Evolutionary conservation across 495 filamentous ascomycete genomes (phyloP).

Genomic region (Neurospora sp.): DNA sequence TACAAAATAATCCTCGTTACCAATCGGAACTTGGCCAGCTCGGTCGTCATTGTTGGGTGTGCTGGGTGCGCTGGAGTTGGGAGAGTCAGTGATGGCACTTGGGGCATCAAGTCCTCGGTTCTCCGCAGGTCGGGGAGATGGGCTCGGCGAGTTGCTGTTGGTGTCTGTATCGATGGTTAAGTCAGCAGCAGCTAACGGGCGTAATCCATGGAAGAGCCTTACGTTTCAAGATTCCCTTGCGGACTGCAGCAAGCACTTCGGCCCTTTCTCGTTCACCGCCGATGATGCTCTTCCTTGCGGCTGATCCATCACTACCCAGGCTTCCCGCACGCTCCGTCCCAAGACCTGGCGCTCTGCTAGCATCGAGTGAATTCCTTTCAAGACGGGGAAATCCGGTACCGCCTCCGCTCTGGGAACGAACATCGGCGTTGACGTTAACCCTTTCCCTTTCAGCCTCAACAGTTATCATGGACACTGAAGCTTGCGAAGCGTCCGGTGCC

Average conservation of each 20-base stretch:
- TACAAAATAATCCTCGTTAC: constrained; percentile 82
- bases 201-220: constrained; percentile 26
- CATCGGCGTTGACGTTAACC: constrained; percentile 67
- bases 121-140: constrained; percentile 50
- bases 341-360: constrained; percentile 31
- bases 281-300: constrained; percentile 72
- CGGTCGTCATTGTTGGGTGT: constrained; percentile 69
- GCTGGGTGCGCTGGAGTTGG: constrained; percentile 70
- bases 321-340: constrained; percentile 41
- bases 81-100: constrained; percentile 56
- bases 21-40: constrained; percentile 58
- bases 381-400: constrained; percentile 81
- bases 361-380: constrained; percentile 70
- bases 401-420: constrained; percentile 56
- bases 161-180: constrained; percentile 10
- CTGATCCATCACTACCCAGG: constrained; percentile 48
- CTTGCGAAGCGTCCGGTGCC: constrained; percentile 57
- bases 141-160: constrained; percentile 54
- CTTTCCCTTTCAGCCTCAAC: constrained; percentile 86
- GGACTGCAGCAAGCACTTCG: constrained; percentile 79
- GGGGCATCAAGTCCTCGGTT: constrained; percentile 41
- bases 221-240: constrained; percentile 95
- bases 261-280: constrained; percentile 85
- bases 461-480: constrained; percentile 85
- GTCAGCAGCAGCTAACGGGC: not conserved